Evolutionary conservation across 2,329 filamentous ascomycete genomes (phyloP).

Genomic region (Venturia aucupariae): DNA sequence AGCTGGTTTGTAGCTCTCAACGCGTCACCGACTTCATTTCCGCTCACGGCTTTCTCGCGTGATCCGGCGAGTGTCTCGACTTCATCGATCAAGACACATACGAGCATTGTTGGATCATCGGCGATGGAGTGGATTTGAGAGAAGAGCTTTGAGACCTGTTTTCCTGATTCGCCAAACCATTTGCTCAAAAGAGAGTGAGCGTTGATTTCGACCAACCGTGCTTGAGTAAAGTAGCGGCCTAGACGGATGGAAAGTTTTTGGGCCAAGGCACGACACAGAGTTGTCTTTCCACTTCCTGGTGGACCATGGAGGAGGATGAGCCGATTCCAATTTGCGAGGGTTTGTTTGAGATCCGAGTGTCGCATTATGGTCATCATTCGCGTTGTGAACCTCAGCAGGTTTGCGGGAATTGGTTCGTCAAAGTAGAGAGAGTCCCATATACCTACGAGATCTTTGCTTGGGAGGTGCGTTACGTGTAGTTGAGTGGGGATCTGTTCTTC

Average conservation of each 20-base stretch:
- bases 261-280: slow-evolving; percentile 39
- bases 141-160: slow-evolving; percentile 35
- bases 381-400: slow-evolving; percentile 31
- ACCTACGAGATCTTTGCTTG: slow-evolving; percentile 31
- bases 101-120: slow-evolving; percentile 32
- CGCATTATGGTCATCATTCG: slow-evolving; percentile 31
- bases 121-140: slow-evolving; percentile 28
- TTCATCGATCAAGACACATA: slow-evolving; percentile 42
- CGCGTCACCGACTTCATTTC: slow-evolving; percentile 38
- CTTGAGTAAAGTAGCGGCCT: slow-evolving; percentile 26
- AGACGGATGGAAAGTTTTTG: slow-evolving; percentile 42
- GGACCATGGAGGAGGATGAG: slow-evolving; percentile 35
- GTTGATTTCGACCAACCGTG: slow-evolving; percentile 37
- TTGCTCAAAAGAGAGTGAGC: slow-evolving; percentile 37
- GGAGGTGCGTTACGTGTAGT: slow-evolving; percentile 28
- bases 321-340: slow-evolving; percentile 37
- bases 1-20: slow-evolving; percentile 42
- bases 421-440: slow-evolving; percentile 38
- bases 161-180: slow-evolving; percentile 40
- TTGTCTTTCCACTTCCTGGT: slow-evolving; percentile 36
- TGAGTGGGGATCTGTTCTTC: slow-evolving; percentile 24
- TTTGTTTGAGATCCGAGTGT: slow-evolving; percentile 26
- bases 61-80: slow-evolving; percentile 40
- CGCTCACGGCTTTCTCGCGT: slow-evolving; percentile 30
- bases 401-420: slow-evolving; percentile 32